Evolutionary conservation across 768 basidiomycete genomes (phyloP).

Genomic region (Termitomyces heimii): DNA sequence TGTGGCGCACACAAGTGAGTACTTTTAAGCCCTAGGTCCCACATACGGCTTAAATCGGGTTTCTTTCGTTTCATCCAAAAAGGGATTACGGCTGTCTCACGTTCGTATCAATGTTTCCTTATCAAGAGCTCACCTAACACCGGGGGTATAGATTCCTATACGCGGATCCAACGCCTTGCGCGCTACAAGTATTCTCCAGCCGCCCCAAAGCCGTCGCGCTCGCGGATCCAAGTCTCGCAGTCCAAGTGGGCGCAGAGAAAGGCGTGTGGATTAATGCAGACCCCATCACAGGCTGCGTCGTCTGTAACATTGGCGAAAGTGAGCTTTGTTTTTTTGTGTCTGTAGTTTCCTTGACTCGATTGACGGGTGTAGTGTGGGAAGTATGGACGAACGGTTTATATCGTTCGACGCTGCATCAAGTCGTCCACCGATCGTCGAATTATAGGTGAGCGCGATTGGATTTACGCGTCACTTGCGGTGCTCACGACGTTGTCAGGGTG

Average conservation of each 20-base stretch:
- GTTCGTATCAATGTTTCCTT: constrained; percentile 29
- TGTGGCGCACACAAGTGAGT: constrained; percentile 86
- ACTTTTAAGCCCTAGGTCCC: neutral
- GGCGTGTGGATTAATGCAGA: constrained; percentile 82
- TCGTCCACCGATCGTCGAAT: constrained; percentile 69
- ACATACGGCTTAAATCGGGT: neutral
- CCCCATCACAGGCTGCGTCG: constrained; percentile 76
- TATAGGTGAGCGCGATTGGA: constrained; percentile 63
- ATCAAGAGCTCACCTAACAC: neutral
- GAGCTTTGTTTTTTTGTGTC: constrained; percentile 17
- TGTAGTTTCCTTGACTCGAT: neutral
- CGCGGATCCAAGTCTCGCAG: constrained; percentile 30
- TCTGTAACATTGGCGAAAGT: constrained; percentile 94
- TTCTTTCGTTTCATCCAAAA: constrained; percentile 6
- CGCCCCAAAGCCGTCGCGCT: constrained; percentile 27
- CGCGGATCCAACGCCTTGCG: constrained; percentile 73
- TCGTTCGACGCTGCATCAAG: constrained; percentile 81
- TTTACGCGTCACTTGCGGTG: too few species aligned
- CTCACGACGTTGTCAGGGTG: constrained; percentile 36
- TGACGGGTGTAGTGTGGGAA: constrained; percentile 69
- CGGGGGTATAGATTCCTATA: constrained; percentile 54
- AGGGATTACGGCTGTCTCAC: constrained; percentile 92
- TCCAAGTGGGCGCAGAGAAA: constrained; percentile 48
- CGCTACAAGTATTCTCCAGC: constrained; percentile 75
- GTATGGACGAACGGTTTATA: constrained; percentile 87